Percentiles rank a stretch among this genome's conserved stretches.
phyloP scores from a whole-genome alignment of 2,329 filamentous ascomycete genomes.

The Metarhizium robertsii region DNA sequence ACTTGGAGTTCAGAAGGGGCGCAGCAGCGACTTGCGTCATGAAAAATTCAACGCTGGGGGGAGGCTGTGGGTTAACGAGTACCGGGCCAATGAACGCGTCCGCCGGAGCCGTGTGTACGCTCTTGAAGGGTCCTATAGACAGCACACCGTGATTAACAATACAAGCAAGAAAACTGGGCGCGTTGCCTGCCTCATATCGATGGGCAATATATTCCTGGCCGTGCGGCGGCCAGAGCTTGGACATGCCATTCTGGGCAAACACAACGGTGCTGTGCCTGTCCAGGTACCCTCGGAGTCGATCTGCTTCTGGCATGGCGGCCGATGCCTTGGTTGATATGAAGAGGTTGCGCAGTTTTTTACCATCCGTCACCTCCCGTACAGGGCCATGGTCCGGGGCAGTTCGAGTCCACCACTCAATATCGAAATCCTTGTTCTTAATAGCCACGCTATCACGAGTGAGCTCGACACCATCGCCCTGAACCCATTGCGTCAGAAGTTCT shows the following conservation, averaged over 20 bases:
- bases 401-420: slow-evolving; percentile 48
- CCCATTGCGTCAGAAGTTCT: slow-evolving; percentile 40
- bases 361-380: slow-evolving; percentile 29
- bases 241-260: slow-evolving; percentile 85
- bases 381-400: slow-evolving; percentile 25
- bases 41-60: slow-evolving; percentile 25
- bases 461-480: slow-evolving; percentile 31
- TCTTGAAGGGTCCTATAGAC: slow-evolving; percentile 39
- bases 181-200: slow-evolving; percentile 26
- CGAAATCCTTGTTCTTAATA: slow-evolving; percentile 28
- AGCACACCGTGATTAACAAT: slow-evolving; percentile 49
- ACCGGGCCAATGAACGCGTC: slow-evolving; percentile 39
- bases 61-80: slow-evolving; percentile 14
- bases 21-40: slow-evolving; percentile 30
- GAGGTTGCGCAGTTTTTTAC: slow-evolving; percentile 53
- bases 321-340: slow-evolving; percentile 71
- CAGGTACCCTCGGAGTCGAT: slow-evolving; percentile 51
- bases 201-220: slow-evolving; percentile 32
- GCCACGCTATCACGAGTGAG: slow-evolving; percentile 26
- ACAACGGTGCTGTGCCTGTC: slow-evolving; percentile 61
- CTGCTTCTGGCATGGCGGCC: slow-evolving; percentile 52
- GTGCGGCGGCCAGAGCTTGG: slow-evolving; percentile 47
- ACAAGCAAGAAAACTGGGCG: slow-evolving; percentile 65
- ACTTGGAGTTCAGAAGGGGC: slow-evolving; percentile 31
- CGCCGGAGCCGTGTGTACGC: slow-evolving; percentile 41